These are phyloP conservation scores for Hypocreales sp. DNA, from an alignment of 2,329 filamentous ascomycete species.

Conservation along the genomic window DNA sequence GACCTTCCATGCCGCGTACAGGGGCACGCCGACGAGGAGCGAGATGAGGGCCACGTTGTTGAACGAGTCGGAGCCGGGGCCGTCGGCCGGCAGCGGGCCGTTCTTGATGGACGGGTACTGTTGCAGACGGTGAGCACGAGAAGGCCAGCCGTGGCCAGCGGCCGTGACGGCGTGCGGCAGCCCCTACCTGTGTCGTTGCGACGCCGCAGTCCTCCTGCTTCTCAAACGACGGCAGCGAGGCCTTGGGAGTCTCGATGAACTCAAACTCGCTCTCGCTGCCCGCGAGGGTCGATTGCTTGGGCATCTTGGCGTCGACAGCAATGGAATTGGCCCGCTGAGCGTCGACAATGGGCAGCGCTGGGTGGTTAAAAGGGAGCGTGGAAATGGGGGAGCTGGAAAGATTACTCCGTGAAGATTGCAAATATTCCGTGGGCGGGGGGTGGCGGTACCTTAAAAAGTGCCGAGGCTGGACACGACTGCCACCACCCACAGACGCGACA, in stretches of 20 bases:
- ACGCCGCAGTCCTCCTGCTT: conserved; percentile 44
- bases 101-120: conserved; percentile 65
- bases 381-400: neutral
- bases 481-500: no score
- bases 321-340: no score
- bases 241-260: conserved; percentile 25
- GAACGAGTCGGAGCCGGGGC: conserved; percentile 70
- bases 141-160: conserved; percentile 3
- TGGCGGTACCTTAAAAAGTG: no score
- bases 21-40: conserved; percentile 55
- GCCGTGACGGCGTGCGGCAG: neutral
- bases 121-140: conserved; percentile 1
- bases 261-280: conserved; percentile 22
- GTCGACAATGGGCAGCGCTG: conserved; percentile 9
- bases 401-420: no score
- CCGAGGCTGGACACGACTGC: no score
- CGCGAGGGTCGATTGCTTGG: conserved; percentile 15
- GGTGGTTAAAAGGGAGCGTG: neutral
- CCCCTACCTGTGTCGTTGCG: conserved; percentile 24
- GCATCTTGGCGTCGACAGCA: conserved; percentile 14
- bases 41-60: conserved; percentile 64
- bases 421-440: no score
- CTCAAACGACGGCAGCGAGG: conserved; percentile 43
- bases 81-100: conserved; percentile 83
- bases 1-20: conserved; percentile 70